These are phyloP conservation scores for Boletus holoroseus DNA, from an alignment of 1,284 basidiomycete genomes.

Conservation along the genomic window DNA sequence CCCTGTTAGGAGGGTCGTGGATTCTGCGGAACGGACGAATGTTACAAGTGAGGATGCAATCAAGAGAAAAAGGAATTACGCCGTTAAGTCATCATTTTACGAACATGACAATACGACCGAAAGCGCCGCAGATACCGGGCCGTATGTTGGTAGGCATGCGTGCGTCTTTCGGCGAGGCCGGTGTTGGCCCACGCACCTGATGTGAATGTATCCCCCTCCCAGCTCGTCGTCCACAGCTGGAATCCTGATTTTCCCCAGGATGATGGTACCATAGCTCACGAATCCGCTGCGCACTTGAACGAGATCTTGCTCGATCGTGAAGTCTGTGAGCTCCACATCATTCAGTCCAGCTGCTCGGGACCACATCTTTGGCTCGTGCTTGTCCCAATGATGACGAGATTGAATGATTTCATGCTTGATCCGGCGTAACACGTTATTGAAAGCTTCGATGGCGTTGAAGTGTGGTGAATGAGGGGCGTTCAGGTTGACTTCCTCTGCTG, in stretches of 20 bases:
- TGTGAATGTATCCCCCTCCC: constrained; percentile 63
- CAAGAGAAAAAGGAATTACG: constrained; percentile 5
- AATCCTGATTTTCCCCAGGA: constrained; percentile 70
- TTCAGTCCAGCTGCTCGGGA: constrained; percentile 48
- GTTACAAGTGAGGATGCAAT: constrained; percentile 1
- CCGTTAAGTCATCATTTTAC: constrained; percentile 12
- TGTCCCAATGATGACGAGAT: constrained; percentile 64
- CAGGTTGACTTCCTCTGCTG: constrained; percentile 49
- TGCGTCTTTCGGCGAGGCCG: not conserved
- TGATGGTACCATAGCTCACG: constrained; percentile 61
- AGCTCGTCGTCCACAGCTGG: constrained; percentile 58
- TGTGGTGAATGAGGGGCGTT: constrained; percentile 55
- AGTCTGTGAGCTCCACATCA: constrained; percentile 49
- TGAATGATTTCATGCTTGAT: constrained; percentile 62
- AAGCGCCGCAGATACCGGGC: constrained; percentile 3
- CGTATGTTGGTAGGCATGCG: not conserved
- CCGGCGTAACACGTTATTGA: constrained; percentile 44
- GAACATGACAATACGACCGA: constrained; percentile 9
- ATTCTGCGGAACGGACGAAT: constrained; percentile 38
- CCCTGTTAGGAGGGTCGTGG: constrained; percentile 69
- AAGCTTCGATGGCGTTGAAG: constrained; percentile 57
- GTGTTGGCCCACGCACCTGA: constrained; percentile 47
- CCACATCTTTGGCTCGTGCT: constrained; percentile 72
- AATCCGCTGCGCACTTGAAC: constrained; percentile 47
- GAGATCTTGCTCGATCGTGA: constrained; percentile 53